Evolutionary conservation across 352 stramenopile genomes (phyloP), one percentile per base, ranked within the genome.

Genomic region (Phytophthora kernoviae): DNA sequence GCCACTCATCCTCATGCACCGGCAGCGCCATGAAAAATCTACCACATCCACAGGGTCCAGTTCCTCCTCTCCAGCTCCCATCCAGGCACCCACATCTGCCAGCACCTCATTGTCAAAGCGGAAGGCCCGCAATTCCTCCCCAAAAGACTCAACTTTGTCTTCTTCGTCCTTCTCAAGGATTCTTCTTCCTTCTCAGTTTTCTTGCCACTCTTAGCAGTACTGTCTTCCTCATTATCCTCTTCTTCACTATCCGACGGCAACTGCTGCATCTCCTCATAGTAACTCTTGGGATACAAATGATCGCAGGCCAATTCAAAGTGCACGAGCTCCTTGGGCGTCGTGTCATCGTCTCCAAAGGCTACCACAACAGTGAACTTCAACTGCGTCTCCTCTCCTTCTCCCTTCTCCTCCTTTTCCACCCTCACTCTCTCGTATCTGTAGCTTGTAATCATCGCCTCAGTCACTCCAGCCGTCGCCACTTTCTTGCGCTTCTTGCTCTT

Each of bases 1-100:
- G 73, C 84, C 84, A 93, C 58, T 93, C 84, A 53, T 91, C 84
- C 50, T 93, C 84, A 43, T 78, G 73, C 32, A 88, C 67, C 10
- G 84, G 84, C 45, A 90, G 51, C 46, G 79, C 80, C 33, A 90
- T 56, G 56, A 91, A 88, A 51, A 91, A 93, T 20, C 70, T 11
- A 90, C 67, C 47, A 85, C 68, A 40, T 91, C 78, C 1, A 83
- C 70, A 1, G 76, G 72, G 10, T 90, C 78, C 5, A 90, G 48
- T 20, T 86, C 65, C 48, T 88, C 75, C 4, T 76, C 65, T 14
- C 78, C 77, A 1, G 68, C 68, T 20, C 63, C 54, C 41, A 90
- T 60, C 84, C 84, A 93, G 17, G 65, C 49, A 1, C 75, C 46
- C 6, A 91, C 62, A 36, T 65, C 32, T 0, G 77, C 77, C 33